Evolutionary conservation across 257 asterid species (phyloP).

Genomic region (Salvia splendens): DNA sequence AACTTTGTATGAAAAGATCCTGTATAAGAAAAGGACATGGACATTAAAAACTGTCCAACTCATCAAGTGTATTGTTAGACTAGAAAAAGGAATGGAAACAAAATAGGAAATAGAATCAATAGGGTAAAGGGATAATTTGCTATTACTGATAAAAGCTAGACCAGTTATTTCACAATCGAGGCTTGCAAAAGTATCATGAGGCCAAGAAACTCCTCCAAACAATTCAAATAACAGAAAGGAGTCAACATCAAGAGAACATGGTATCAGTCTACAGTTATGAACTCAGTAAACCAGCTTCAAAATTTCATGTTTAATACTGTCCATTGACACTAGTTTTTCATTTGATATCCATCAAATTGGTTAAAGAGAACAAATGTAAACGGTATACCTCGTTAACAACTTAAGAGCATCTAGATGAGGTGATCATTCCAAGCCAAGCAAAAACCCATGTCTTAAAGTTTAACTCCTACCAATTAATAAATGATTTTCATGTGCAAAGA

Average conservation of each 20-base stretch:
- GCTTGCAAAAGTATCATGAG: conserved; percentile 10
- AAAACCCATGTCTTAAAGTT: background rate
- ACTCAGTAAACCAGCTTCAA: background rate
- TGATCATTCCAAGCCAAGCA: background rate
- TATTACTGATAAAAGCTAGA: conserved; percentile 3
- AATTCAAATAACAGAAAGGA: background rate
- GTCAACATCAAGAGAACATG: background rate
- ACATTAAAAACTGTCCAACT: conserved; percentile 17
- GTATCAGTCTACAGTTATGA: background rate
- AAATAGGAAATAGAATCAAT: conserved; percentile 5
- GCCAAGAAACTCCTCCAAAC: background rate
- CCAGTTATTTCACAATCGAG: conserved; percentile 9
- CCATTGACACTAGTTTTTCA: background rate
- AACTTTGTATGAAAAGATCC: conserved; percentile 91
- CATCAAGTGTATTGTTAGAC: conserved; percentile 11
- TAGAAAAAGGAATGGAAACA: background rate
- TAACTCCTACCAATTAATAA: no score
- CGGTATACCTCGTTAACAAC: background rate
- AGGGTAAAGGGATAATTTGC: background rate
- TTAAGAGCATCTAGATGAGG: background rate
- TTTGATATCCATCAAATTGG: conserved; percentile 4
- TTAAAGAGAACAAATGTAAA: background rate
- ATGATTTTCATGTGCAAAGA: background rate
- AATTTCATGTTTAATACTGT: background rate
- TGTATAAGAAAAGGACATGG: conserved; percentile 36